phyloP scores from a whole-genome alignment of 1,284 basidiomycete species.

The Tremellales sp. region DNA sequence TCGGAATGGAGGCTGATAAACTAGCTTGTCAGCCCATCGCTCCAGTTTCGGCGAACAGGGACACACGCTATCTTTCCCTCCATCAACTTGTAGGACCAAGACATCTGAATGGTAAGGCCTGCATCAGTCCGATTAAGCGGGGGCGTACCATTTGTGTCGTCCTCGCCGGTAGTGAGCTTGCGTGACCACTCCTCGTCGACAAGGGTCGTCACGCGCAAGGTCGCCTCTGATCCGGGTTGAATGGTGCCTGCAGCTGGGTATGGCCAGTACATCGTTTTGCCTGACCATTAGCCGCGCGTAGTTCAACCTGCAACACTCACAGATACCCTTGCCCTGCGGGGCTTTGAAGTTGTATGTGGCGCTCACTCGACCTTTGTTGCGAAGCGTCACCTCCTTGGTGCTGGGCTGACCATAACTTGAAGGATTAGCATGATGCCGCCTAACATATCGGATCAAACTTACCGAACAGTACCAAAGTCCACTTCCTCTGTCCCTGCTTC shows the following conservation, averaged over 20 bases:
- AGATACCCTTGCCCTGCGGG: constrained; percentile 30
- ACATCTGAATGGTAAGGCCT: no score
- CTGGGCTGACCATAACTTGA: constrained; percentile 19
- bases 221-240: constrained; percentile 19
- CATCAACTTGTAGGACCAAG: constrained; percentile 33
- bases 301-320: constrained; percentile 15
- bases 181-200: constrained; percentile 26
- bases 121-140: background rate
- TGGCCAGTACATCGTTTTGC: constrained; percentile 36
- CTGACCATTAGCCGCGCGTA: constrained; percentile 9
- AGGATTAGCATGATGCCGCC: background rate
- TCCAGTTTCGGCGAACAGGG: background rate
- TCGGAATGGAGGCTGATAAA: constrained; percentile 38
- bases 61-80: constrained; percentile 38
- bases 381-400: constrained; percentile 19
- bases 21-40: constrained; percentile 9
- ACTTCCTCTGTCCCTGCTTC: constrained; percentile 40
- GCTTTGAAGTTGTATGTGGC: constrained; percentile 34
- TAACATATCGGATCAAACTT: background rate
- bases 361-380: constrained; percentile 34
- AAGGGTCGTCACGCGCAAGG: constrained; percentile 20
- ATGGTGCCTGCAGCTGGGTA: constrained; percentile 29
- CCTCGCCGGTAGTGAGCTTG: constrained; percentile 22
- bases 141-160: constrained; percentile 38
- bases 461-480: constrained; percentile 42